Evolutionary conservation across 1,139 yeast species (phyloP), one percentile per base, ranked within the genome.

Genomic region (Kazachstania sp.): DNA sequence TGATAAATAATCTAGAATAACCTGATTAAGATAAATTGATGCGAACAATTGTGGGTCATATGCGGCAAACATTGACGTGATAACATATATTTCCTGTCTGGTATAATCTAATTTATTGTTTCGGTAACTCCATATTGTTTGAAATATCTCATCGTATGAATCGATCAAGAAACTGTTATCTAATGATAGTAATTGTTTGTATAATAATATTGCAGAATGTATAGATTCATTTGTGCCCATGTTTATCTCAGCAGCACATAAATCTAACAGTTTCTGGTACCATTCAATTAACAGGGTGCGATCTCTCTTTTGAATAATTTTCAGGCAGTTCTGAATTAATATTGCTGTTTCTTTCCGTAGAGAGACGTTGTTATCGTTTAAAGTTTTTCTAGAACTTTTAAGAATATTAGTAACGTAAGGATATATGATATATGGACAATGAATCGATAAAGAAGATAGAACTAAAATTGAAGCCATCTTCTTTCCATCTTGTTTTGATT

Each of bases 391-490:
- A 19, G 92, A 78, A 55, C 84, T 83, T 48, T 86, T 90, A 51
- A 90, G 71, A 13, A 90, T 82, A 44, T 84, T 84, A 50, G 83
- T 81, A 29, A 87, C 83, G 63, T 85, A 86, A 18, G 83, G 79
- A 61, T 83, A 85, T 44, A 92, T 71, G 45, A 88, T 71, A 12
- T 95, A 85, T 1, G 97, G 96, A 4, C 95, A 84, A 60, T 86
- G 85, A 48, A 79, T 79, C 0, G 97, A 95, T 52, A 92, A 75
- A 1, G 97, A 83, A 13, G 84, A 78, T 39, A 92, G 77, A 49
- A 88, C 83, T 48, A 92, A 72, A 18, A 92, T 83, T 1, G 97
- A 95, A 0, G 97, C 95, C 65, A 88, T 96, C 53, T 95, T 77
- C 58, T 95, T 77, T 44, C 77, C 77, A 56, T 87, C 95, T 59